phyloP scores from a whole-genome alignment of 2,329 filamentous ascomycete species.

The Penicillium sp. region DNA sequence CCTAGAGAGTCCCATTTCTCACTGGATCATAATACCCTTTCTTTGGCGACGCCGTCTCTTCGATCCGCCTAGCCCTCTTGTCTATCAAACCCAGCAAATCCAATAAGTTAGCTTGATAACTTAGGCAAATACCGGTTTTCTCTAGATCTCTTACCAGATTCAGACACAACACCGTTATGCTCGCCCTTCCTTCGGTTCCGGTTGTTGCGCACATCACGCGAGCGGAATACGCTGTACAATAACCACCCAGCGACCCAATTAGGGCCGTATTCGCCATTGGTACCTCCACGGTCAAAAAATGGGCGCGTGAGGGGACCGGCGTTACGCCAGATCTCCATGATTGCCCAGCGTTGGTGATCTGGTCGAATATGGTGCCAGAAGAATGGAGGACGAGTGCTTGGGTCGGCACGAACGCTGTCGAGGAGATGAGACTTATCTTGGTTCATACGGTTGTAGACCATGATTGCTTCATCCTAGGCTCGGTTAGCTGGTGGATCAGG shows the following conservation, averaged over 20 bases:
- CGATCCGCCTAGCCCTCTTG: constrained; percentile 30
- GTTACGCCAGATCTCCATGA: constrained; percentile 49
- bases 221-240: constrained; percentile 54
- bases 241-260: constrained; percentile 54
- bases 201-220: constrained; percentile 51
- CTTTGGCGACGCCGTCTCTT: constrained; percentile 33
- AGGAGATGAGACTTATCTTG: constrained; percentile 46
- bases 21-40: constrained; percentile 49
- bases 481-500: not conserved
- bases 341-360: constrained; percentile 47
- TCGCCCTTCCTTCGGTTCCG: constrained; percentile 48
- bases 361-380: constrained; percentile 53
- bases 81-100: constrained; percentile 21
- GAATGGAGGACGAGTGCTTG: constrained; percentile 45
- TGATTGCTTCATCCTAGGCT: constrained; percentile 49
- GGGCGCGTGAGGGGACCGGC: constrained; percentile 43
- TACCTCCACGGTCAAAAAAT: constrained; percentile 47
- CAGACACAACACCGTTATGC: constrained; percentile 24
- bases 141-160: constrained; percentile 16
- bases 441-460: constrained; percentile 48
- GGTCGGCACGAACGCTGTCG: constrained; percentile 45
- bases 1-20: constrained; percentile 40
- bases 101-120: constrained; percentile 7
- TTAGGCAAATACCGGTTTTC: not conserved
- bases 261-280: constrained; percentile 49